Conservation (phyloP, 768 basidiomycete species). For the Dacryopinax spathularia region DNA sequence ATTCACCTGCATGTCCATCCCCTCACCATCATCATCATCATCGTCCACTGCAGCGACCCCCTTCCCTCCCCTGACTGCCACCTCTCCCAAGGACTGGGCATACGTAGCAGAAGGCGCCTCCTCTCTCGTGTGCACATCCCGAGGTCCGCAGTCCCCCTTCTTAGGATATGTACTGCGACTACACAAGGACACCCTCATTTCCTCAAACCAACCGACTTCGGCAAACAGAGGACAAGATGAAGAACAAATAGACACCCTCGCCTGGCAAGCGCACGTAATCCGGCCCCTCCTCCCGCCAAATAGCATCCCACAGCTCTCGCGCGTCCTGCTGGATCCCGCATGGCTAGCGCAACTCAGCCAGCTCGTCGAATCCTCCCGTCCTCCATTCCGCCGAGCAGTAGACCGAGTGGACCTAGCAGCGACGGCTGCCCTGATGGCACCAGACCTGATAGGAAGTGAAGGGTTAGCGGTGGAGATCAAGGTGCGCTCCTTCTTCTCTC, state of each 20-base stretch:
- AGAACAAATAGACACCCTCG: conserved; percentile 29
- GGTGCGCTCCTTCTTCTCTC: conserved; percentile 30
- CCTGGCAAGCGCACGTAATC: conserved; percentile 53
- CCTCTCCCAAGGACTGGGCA: conserved; percentile 45
- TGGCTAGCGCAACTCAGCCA: conserved; percentile 50
- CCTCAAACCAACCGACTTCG: conserved; percentile 1
- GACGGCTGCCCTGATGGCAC: conserved; percentile 54
- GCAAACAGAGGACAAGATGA: conserved; percentile 23
- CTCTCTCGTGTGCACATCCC: conserved; percentile 61
- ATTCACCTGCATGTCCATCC: no score
- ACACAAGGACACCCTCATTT: conserved; percentile 36
- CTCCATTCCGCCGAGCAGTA: conserved; percentile 37
- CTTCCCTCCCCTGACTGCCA: conserved; percentile 13
- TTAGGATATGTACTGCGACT: conserved; percentile 60
- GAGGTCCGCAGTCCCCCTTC: conserved; percentile 22
- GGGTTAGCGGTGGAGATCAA: conserved; percentile 77
- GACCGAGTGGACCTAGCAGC: conserved; percentile 46
- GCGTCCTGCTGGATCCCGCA: conserved; percentile 30
- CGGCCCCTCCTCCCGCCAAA: conserved; percentile 45
- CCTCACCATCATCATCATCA: no score
- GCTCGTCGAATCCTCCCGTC: conserved; percentile 38
- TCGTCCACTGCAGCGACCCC: no score
- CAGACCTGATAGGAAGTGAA: conserved; percentile 56
- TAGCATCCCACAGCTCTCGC: conserved; percentile 44
- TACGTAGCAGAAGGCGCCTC: conserved; percentile 91